These are phyloP conservation scores for Entelexis paramagnoliae DNA, from an alignment of 1,139 yeast species.

Conservation along the genomic window DNA sequence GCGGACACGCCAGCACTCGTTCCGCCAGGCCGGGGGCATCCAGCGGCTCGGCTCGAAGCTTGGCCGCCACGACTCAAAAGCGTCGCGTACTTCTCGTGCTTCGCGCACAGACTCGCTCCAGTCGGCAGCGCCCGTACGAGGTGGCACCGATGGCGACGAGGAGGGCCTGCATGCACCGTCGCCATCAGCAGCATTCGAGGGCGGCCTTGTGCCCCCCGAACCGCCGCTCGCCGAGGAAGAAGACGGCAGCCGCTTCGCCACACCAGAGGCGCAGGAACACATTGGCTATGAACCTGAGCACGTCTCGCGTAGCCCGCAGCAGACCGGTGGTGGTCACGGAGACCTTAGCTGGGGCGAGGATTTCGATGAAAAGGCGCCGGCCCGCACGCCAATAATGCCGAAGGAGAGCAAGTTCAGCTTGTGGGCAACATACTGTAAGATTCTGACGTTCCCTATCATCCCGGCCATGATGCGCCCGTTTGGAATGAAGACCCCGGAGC, in stretches of 20 bases:
- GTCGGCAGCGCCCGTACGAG: neutral
- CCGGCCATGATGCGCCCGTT: constrained; percentile 56
- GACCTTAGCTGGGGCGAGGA: neutral
- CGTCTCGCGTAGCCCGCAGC: neutral
- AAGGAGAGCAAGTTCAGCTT: constrained; percentile 38
- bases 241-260: neutral
- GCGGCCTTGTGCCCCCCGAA: neutral
- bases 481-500: constrained; percentile 68
- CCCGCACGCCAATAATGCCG: constrained; percentile 40
- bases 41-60: neutral
- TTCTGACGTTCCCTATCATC: constrained; percentile 88
- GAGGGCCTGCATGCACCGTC: neutral
- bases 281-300: neutral
- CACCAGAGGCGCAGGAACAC: neutral
- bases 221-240: neutral
- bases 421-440: constrained; percentile 75
- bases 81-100: neutral
- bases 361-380: constrained; percentile 12
- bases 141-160: neutral
- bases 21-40: neutral
- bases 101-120: neutral
- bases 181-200: neutral
- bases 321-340: neutral
- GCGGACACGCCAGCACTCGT: constrained; percentile 1
- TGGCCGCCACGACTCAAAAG: neutral